Base-by-base conservation (phyloP, 805 yeast species). In the Saturnispora mendoncae region DNA sequence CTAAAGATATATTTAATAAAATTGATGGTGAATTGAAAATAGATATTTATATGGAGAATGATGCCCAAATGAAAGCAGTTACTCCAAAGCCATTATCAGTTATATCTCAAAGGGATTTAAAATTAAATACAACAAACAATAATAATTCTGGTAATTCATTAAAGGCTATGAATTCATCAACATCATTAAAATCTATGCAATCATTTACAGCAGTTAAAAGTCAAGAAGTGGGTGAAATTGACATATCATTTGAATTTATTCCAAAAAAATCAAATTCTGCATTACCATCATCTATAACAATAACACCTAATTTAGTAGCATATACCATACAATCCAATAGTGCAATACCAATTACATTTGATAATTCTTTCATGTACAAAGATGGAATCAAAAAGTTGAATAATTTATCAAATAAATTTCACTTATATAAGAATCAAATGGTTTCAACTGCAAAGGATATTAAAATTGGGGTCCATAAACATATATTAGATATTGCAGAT, bases 271-370 rank as follows among this genome's bases (percentile, higher is more conserved):
- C 36, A 18, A 38, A 33, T 25, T 9, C 44, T 5, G 12, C 21
- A 6, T 41, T 47, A 34, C 52, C 52, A 31, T n/a, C 38, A 2
- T 19, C 33, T 2, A 33, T 49, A 5, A 18, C 42, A 1, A 23
- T 52, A 4, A 39, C 43, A 4, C 53, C 55, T 7, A 29, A 25
- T 19, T 39, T 52, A 21, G 37, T 36, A 32, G 41, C 46, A 3
- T 42, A 50, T 14, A 49, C 49, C 12, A 36, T 53, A 6, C 43
- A 48, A 21, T 51, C 56, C 5, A 43, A 47, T 4, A 42, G 39
- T 15, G 43, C 53, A 4, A 43, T 52, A 6, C 55, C 56, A 4
- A 38, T 53, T 13, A 46, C 55, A 8, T 45, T 52, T 31, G 56
- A 52, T 28, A 32, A 42, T 15, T 15, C 41, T 6, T 46, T 40